Evolutionary conservation across 345 rosid species (phyloP), one percentile per base, ranked within the genome.

Genomic region (Draba incana): DNA sequence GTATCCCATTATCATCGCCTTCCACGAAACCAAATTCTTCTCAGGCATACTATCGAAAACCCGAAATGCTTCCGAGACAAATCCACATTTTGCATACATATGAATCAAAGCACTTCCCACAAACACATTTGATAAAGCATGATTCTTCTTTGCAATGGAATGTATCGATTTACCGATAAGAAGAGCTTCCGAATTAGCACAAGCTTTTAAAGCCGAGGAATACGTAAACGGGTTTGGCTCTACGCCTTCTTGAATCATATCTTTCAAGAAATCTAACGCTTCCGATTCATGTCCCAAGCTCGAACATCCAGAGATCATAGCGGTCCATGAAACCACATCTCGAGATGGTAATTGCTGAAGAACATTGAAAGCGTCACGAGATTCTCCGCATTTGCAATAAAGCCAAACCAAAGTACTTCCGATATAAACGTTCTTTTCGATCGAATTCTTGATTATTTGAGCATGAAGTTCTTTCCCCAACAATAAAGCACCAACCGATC

Each of bases 261-360:
- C 84, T 73, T 82, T 85, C 77, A 90, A 83, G 78, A 86, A 84
- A 51, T 78, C 80, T 6, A 88, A 76, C 13, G 97, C 97, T 76
- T 90, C 90, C 4, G 80, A 52, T 65, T 86, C 98, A 27, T 85
- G 90, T 30, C 96, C 96, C 12, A 86, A 80, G 75, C 79, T 53
- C 6, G 92, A 82, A 72, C 82, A 84, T 48, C 98, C 92, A 44
- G 96, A 92, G 62, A 92, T 92, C 78, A 90, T 85, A 35, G 98
- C 90, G 3, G 97, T 90, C 98, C 97, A 92, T 5, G 97, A 90
- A 63, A 90, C 90, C 62, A 85, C 97, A 71, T 88, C 91, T 79
- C 86, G 80, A 49, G 79, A 78, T 4, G 92, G 89, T 81, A 90
- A 81, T 50, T 85, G 89, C 45, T 80, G 88, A 27, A 90, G 83